Conservation (phyloP, 345 rosid species). For the Geranium brycei region DNA sequence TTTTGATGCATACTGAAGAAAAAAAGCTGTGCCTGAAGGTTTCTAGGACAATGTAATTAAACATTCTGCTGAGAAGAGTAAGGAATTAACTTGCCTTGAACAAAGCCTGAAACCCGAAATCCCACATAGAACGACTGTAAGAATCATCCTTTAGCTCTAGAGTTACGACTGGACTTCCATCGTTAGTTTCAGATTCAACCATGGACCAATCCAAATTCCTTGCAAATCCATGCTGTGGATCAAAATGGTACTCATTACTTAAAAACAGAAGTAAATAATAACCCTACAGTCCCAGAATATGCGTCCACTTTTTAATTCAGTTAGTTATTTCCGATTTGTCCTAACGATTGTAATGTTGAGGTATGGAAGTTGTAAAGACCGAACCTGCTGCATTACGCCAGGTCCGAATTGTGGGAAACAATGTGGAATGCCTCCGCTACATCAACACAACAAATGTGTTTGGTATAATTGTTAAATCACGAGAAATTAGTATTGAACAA, state of each 20-base stretch:
- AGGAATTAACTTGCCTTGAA: conserved; percentile 38
- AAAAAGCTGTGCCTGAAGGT: too few species aligned
- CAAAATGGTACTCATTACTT: too few species aligned
- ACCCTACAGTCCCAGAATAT: too few species aligned
- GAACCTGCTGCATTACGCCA: conserved; percentile 77
- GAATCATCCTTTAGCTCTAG: conserved; percentile 76
- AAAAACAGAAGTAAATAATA: too few species aligned
- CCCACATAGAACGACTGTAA: conserved; percentile 91
- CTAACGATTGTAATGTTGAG: too few species aligned
- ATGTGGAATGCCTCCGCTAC: conserved; percentile 92
- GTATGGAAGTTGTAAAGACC: not conserved
- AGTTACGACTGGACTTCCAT: conserved; percentile 53
- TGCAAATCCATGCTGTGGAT: conserved; percentile 74
- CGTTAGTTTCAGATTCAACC: conserved; percentile 43
- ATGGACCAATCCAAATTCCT: conserved; percentile 93
- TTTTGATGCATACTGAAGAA: too few species aligned
- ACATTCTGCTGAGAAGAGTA: not conserved
- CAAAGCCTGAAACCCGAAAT: conserved; percentile 68
- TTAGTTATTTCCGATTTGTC: too few species aligned
- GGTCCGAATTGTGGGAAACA: conserved; percentile 99
- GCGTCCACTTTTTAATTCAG: too few species aligned
- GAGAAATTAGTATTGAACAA: too few species aligned
- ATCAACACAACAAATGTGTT: too few species aligned
- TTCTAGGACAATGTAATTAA: too few species aligned
- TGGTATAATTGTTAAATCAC: too few species aligned